Evolutionary conservation across 306 rosid species (phyloP), one percentile per base, ranked within the genome.

Genomic region (Cucumis cinereus): DNA sequence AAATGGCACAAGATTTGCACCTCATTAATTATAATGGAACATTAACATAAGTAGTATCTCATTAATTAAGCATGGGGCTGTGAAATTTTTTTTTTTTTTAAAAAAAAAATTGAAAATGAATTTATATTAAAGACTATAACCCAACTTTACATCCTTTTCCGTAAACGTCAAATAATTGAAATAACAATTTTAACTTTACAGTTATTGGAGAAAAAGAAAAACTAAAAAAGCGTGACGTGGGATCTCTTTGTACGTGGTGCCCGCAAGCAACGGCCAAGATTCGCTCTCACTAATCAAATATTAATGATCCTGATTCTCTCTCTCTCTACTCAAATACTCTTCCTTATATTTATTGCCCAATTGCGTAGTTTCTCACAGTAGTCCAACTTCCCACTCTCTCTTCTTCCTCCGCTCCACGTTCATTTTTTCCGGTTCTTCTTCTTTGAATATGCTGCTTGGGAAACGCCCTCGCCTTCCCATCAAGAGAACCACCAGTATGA

Each of bases 211-310:
- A 14, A 16, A 30, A 23, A 9, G 6, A n/a, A 23, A 5, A 17
- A 19, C 4, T 36, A 68, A 38, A 30, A 30, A 73, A 23, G 76
- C 40, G 70, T 83, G 90, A 83, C 78, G 86, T 79, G 74, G 80
- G 77, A 43, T 19, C 50, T 72, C 76, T 77, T 50, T 41, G 60
- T 56, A 74, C 47, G 61, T 54, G 76, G 78, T 82, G 80, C 41
- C 68, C 79, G 50, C 84, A 84, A 83, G 75, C 85, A 86, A 88
- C 86, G 98, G 96, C 70, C 81, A 58, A 81, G 94, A 87, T 92
- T 74, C 67, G 22, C 77, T 36, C 20, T 74, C 8, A 33, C n/a
- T 33, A 5, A 24, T 24, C 36, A 24, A 30, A 12, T 36, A 30
- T 55, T 74, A 0, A 40, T 33, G n/a, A 67, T 20, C 22, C 13